Base-by-base conservation (phyloP, 1,139 yeast species). In the Blastobotrys serpentis region DNA sequence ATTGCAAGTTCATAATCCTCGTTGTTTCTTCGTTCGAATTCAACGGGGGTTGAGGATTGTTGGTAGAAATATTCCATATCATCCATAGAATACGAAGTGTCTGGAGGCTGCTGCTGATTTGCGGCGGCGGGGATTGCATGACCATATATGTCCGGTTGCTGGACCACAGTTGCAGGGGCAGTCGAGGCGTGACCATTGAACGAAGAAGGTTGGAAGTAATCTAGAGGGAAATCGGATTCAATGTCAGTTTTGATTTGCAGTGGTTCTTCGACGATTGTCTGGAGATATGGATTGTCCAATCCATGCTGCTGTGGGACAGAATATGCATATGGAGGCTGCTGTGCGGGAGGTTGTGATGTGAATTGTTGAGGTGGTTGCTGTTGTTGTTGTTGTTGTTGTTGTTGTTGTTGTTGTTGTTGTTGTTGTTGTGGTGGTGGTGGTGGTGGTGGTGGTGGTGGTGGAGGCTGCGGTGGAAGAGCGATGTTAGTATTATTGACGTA, bases 221-320 rank as follows among this genome's bases (percentile, higher is more conserved):
- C 66, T 30, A 62, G 52, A 11, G 66, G 67, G 47, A 63, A 63
- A 48, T 62, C 66, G 34, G 61, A 56, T 5, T 58, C 59, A 6
- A 54, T 48, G 8, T 54, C 60, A 4, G 52, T 53, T 29, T 54
- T 53, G 41, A 53, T 44, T 6, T 48, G 47, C 18, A 51, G 44
- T 11, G 53, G 56, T 25, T 53, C 55, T 21, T 52, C 55, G 18
- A 26, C 47, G 10, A 49, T 32, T 18, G 40, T 25, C 22, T 25
- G 43, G 34, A 38, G 37, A 46, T 33, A 47, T 10, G 37, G 37
- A 13, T 44, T 29, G 37, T 38, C 34, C 32, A 38, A 50, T 17
- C 38, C 52, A 21, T 26, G 50, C 34, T 26, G 48, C 10, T 39
- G 51, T 33, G 18, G 38, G 10, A 11, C 25, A 13, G 34, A 38